phyloP scores from a whole-genome alignment of 2,329 filamentous ascomycete species.

The Penicillium sp. region DNA sequence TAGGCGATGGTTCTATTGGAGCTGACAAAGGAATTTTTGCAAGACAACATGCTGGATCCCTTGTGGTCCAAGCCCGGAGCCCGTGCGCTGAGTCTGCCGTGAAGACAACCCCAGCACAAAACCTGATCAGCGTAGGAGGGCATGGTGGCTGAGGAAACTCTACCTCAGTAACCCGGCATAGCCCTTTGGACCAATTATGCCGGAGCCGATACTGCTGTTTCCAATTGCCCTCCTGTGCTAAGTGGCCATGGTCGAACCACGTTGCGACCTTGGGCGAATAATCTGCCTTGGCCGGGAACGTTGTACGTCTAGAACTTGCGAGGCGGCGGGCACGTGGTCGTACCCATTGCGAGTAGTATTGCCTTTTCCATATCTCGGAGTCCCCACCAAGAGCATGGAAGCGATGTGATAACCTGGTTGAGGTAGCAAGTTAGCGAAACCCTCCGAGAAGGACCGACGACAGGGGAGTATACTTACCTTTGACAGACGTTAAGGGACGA shows the following conservation, averaged over 20 bases:
- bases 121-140: conserved; percentile 62
- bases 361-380: conserved; percentile 79
- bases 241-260: conserved; percentile 54
- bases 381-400: conserved; percentile 67
- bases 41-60: conserved; percentile 51
- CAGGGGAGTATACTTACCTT: conserved; percentile 38
- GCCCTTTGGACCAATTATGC: conserved; percentile 82
- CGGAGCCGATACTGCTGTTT: conserved; percentile 78
- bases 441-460: not conserved
- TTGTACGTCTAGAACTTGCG: conserved; percentile 52
- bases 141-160: conserved; percentile 50
- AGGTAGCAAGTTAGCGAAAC: conserved; percentile 1
- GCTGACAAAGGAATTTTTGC: conserved; percentile 37
- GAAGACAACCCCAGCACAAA: conserved; percentile 67
- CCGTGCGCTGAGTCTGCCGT: conserved; percentile 63
- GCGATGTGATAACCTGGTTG: conserved; percentile 52
- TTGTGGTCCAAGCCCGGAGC: conserved; percentile 69
- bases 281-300: conserved; percentile 32
- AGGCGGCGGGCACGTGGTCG: conserved; percentile 68
- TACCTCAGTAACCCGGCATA: conserved; percentile 71
- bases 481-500: conserved; percentile 57
- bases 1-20: conserved; percentile 52
- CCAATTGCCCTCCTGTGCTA: conserved; percentile 60
- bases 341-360: conserved; percentile 83
- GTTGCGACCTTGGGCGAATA: conserved; percentile 51